Evolutionary conservation across 1,284 basidiomycete genomes (phyloP).

Genomic region (Leccinum subrobustum): DNA sequence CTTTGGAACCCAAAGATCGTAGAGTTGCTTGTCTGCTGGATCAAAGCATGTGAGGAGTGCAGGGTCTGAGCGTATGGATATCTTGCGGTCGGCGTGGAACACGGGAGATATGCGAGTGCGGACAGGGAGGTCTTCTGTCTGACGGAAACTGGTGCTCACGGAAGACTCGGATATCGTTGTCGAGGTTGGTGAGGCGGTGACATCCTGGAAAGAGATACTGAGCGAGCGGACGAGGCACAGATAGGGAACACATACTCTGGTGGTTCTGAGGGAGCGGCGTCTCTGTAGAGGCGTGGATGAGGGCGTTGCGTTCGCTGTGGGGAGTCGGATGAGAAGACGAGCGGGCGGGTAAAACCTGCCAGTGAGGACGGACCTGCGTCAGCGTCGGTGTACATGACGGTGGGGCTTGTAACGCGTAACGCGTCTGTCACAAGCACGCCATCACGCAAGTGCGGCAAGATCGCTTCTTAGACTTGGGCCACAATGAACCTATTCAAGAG

Average conservation of each 20-base stretch:
- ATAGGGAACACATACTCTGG: conserved; percentile 16
- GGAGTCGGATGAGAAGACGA: not conserved
- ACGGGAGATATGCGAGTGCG: conserved; percentile 28
- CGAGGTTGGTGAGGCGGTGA: conserved; percentile 31
- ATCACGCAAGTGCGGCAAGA: conserved; percentile 3
- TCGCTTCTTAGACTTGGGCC: conserved; percentile 21
- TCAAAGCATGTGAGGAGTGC: conserved; percentile 70
- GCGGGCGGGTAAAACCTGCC: not conserved
- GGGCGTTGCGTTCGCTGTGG: conserved; percentile 3
- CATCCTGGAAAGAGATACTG: conserved; percentile 12
- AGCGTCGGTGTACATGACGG: conserved; percentile 14
- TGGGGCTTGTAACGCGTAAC: conserved; percentile 20
- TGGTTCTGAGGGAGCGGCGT: conserved; percentile 10
- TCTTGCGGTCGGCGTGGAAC: conserved; percentile 37
- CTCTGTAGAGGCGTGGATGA: conserved; percentile 16
- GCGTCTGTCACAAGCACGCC: conserved; percentile 26
- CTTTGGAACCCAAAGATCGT: conserved; percentile 69
- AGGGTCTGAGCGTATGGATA: conserved; percentile 59
- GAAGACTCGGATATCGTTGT: conserved; percentile 33
- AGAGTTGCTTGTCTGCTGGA: conserved; percentile 66
- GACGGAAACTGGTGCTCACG: conserved; percentile 23
- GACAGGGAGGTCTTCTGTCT: conserved; percentile 19
- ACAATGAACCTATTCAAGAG: conserved; percentile 81
- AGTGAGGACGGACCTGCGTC: conserved; percentile 11
- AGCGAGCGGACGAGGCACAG: not conserved